Evolutionary conservation across 179 eudicot genomes (phyloP).

Genomic region (Carnegiea gigantea): DNA sequence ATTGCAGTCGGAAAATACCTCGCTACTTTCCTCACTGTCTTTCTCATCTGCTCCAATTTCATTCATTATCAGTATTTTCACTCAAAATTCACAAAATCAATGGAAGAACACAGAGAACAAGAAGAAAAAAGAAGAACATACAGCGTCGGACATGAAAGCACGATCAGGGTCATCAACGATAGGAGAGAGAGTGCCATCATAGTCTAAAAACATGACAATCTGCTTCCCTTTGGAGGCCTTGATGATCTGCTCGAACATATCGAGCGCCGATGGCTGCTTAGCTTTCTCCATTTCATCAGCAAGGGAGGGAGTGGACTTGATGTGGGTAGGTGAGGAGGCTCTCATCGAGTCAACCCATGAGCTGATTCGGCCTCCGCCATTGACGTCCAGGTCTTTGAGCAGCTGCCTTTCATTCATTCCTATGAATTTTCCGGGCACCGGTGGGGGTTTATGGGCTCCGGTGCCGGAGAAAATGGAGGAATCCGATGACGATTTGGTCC

Average conservation of each 20-base stretch:
- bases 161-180: conserved; percentile 94
- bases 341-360: conserved; percentile 92
- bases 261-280: conserved; percentile 69
- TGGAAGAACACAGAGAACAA: not conserved
- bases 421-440: conserved; percentile 42
- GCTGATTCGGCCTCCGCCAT: conserved; percentile 44
- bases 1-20: conserved; percentile 83
- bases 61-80: not conserved
- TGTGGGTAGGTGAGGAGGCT: conserved; percentile 86
- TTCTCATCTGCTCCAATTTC: conserved; percentile 59
- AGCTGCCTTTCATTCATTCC: conserved; percentile 47
- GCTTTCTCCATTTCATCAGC: not conserved
- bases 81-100: not conserved
- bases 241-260: conserved; percentile 82
- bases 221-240: conserved; percentile 80
- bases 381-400: conserved; percentile 59
- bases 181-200: conserved; percentile 94
- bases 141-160: conserved; percentile 85
- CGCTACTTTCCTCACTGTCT: conserved; percentile 76
- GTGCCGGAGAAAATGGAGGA: too few species aligned
- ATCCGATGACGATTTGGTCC: not conserved
- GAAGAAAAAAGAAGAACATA: conserved; percentile 17
- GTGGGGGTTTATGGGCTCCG: conserved; percentile 48
- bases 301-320: conserved; percentile 39
- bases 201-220: conserved; percentile 83